These are phyloP conservation scores for Prunus mira DNA, from an alignment of 306 rosid species.

Conservation along the genomic window DNA sequence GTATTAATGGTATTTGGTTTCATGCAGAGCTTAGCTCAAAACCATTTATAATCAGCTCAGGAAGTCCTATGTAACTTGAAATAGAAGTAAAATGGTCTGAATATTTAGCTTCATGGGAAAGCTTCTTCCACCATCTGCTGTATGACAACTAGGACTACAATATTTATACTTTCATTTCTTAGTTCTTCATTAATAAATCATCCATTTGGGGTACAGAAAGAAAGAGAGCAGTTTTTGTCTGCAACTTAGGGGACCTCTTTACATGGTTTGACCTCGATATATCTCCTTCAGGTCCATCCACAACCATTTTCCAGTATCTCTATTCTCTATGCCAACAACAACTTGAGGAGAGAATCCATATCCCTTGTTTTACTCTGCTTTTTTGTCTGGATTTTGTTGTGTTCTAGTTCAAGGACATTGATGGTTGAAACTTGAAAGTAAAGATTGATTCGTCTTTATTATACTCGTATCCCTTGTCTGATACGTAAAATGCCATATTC, in stretches of 20 bases:
- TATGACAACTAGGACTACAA: too few species aligned
- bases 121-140: not conserved
- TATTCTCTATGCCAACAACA: too few species aligned
- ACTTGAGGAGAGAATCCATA: not conserved
- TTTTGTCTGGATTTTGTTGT: conserved; percentile 4
- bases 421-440: not conserved
- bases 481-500: too few species aligned
- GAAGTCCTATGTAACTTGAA: conserved; percentile 4
- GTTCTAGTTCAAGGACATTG: not conserved
- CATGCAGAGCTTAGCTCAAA: conserved; percentile 14
- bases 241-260: not conserved
- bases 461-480: not conserved
- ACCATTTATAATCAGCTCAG: conserved; percentile 18
- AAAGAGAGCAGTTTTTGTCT: not conserved
- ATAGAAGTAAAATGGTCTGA: conserved; percentile 9
- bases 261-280: not conserved
- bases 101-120: not conserved
- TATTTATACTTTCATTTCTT: too few species aligned
- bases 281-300: too few species aligned
- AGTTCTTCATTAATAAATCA: too few species aligned
- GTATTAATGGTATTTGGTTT: conserved; percentile 17
- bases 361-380: conserved; percentile 17
- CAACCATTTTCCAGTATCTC: too few species aligned
- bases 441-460: conserved; percentile 2
- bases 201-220: not conserved